Base-by-base conservation (phyloP, 805 yeast genomes). In the Saccharomycopsis sp. region DNA sequence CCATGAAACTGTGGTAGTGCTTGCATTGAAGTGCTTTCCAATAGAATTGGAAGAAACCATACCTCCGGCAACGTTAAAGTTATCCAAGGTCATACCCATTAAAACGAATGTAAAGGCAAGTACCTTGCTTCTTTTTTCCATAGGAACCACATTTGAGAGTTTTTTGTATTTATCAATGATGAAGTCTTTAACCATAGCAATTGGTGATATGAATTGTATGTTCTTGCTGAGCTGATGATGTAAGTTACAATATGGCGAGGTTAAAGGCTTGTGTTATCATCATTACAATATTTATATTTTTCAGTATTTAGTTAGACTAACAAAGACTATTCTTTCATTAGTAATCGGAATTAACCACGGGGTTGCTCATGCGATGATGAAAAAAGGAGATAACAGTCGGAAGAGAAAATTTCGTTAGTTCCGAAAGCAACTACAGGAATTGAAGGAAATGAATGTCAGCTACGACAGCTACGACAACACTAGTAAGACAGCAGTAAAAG, bases 1-100 rank as follows among this genome's bases (percentile, higher is more conserved):
- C 82, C 82, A 78, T 5, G 69, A 62, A 1, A 9, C 80, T 70
- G 56, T 80, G 72, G 56, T 59, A 67, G 54, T 75, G 65, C 38
- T 67, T 66, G 64, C 73, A 69, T 61, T 66, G 71, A 66, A 78
- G 65, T 64, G 71, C 69, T 66, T 74, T 75, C 55, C 78, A 23
- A 70, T 57, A 42, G 67, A 63, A 8, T 54, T 54, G 2, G 62
- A 54, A 23, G 65, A 59, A 3, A 66, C 66, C 22, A 71, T 55
- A 7, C 67, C 64, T 1, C 70, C 69, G 2, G 70, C 23, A 14
- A 67, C 64, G 55, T 64, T 67, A 1, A 70, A 50, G 24, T 70
- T 68, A 56, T 70, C 73, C 25, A 70, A 22, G 9, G 66, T 41
- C 1, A 60, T 25, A 1, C 63, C 62, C 8, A 65, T 3, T 15